Evolutionary conservation across 805 yeast species (phyloP), one percentile per base, ranked within the genome.

Genomic region (Wickerhamomyces rabaulensis): DNA sequence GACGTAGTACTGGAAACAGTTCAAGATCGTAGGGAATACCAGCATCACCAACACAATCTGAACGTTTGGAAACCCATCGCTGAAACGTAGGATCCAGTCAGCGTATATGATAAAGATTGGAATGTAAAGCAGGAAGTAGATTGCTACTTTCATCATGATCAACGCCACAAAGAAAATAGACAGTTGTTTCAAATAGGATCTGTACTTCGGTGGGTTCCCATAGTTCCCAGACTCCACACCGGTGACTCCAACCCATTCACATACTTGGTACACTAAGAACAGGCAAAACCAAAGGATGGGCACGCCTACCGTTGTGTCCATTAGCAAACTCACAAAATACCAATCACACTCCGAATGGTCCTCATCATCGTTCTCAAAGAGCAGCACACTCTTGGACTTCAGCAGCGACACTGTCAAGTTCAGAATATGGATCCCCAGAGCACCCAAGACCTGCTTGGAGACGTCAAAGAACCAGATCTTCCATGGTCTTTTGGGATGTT

Each of bases 271-370:
- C 1, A 82, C 69, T 3, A 71, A 50, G 48, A 75, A 75, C 25
- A 91, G 71, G 21, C 70, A 65, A 7, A 64, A 64, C 80, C 87
- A 86, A 22, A 86, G 67, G 2, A 92, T 77, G 7, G 95, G 95
- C 3, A 92, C 92, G 0, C 99, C 99, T 7, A 91, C 75, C 0
- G 99, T 92, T 38, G 98, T 91, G 64, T 92, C 99, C 61, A 92
- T 78, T 25, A 92, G 73, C 35, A 92, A 76, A 58, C 87, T 92
- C 45, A 94, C 70, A 60, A 92, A 92, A 68, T 94, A 92, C 94
- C 97, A 94, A 55, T 88, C 92, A 65, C 98, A 94, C 8, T 96
- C 95, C 51, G 82, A 83, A 42, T 75, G 78, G 33, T 69, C 75
- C 4, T 62, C 68, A n/a, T 61, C 68, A 33, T 64, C 65, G 40